Base-by-base conservation (phyloP, 2,329 filamentous ascomycete species). In the Colletotrichum higginsianum region DNA sequence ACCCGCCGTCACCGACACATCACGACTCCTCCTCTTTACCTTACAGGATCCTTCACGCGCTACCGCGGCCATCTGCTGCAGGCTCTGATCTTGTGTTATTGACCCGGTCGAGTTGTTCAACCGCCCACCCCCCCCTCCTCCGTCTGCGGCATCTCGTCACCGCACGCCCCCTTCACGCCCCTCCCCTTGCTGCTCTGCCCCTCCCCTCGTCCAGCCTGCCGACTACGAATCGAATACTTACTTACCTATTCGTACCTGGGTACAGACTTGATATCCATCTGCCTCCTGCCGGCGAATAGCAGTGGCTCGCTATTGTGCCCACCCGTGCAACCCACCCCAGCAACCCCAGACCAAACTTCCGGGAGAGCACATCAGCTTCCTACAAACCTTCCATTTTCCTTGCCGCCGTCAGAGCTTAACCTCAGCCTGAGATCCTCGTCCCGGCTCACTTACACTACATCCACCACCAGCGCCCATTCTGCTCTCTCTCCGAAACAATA, bases 401-500 rank as follows among this genome's bases (percentile, higher is more conserved):
- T 71, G 65, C 70, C 65, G 73, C 66, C 67, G 72, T 61, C 71
- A 74, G 73, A 73, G 73, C 73, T 73, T 67, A 73, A 66, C 73
- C 67, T 68, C 56, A 62, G 50, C 60, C 53, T 71, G 67, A 56
- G 30, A 61, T 56, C 53, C 61, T 67, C 35, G 53, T 42, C 50
- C 61, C 40, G 47, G 23, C n/a, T 58, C 63, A 73, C 67, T 72
- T 73, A 72, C 63, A 72, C 64, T 60, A 52, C 71, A 52, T 56
- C 71, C 66, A 67, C 69, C 76, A 35, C 77, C 79, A 79, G 80
- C 80, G 79, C 75, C 73, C 75, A 68, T 76, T 76, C 67, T 75
- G 73, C 75, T 74, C 75, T 78, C 75, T 73, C 75, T 73, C 73
- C 75, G 75, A 76, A 75, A 77, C 78, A 80, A 77, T 81, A 81